Conservation (phyloP, 106 monocot species). For the Dactylorhiza incarnata region DNA sequence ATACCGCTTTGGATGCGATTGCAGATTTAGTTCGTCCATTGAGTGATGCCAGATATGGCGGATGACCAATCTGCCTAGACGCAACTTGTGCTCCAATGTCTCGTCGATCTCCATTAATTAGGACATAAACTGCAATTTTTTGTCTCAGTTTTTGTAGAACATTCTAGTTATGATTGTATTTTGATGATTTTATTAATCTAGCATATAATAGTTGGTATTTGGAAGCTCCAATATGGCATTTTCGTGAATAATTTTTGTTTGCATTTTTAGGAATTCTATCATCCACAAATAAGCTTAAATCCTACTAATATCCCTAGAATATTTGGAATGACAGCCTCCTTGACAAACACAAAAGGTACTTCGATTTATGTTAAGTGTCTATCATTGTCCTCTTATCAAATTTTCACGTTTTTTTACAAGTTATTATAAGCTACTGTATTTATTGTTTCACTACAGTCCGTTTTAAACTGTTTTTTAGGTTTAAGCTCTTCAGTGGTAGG, state of each 20-base stretch:
- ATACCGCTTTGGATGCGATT: too few species aligned
- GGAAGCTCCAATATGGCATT: neutral
- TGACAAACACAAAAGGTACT: conserved; percentile 51
- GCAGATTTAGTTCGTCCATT: too few species aligned
- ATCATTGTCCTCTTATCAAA: neutral
- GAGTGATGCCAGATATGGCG: too few species aligned
- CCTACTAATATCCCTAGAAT: conserved; percentile 38
- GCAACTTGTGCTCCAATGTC: too few species aligned
- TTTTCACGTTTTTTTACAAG: neutral
- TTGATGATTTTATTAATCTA: neutral
- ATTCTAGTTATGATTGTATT: neutral
- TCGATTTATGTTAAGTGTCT: neutral
- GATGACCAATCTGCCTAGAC: too few species aligned
- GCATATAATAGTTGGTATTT: neutral
- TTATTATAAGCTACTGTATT: neutral
- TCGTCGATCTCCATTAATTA: neutral
- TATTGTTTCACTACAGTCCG: neutral
- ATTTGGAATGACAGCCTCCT: conserved; percentile 77
- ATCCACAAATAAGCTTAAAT: conserved; percentile 18
- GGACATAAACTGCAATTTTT: neutral
- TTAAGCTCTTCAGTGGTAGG: conserved; percentile 7
- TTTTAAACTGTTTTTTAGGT: conserved; percentile 21
- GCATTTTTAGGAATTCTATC: conserved; percentile 53
- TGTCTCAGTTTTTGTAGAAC: neutral
- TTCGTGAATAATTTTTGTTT: neutral